A percentile compares a stretch with the other conserved stretches of the same genome.
These are phyloP conservation scores for Ustilaginoidea virens DNA, from an alignment of 2,329 filamentous ascomycete species.

Conservation along the genomic window DNA sequence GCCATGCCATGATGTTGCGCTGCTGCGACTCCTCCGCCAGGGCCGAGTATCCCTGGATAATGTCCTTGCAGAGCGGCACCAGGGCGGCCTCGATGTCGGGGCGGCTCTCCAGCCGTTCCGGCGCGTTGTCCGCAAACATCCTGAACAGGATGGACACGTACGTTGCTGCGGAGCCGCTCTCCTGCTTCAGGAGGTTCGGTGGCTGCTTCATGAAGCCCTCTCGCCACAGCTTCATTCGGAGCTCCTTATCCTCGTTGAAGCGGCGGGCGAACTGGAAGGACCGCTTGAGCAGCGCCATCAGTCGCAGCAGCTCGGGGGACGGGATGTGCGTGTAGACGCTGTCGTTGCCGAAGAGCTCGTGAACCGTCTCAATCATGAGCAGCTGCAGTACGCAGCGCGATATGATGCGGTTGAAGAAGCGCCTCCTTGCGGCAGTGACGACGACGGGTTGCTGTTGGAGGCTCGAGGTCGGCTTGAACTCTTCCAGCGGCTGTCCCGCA, in stretches of 20 bases:
- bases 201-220: slow-evolving; percentile 99
- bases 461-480: slow-evolving; percentile 65
- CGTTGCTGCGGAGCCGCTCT: slow-evolving; percentile 80
- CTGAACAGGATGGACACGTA: slow-evolving; percentile 92
- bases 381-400: slow-evolving; percentile 94
- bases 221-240: slow-evolving; percentile 85
- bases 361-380: slow-evolving; percentile 98
- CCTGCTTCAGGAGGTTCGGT: slow-evolving; percentile 93
- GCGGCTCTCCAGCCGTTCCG: slow-evolving; percentile 66
- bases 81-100: slow-evolving; percentile 79
- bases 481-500: slow-evolving; percentile 55
- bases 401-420: slow-evolving; percentile 99
- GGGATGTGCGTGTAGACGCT: slow-evolving; percentile 89
- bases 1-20: slow-evolving; percentile 91
- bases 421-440: slow-evolving; percentile 79
- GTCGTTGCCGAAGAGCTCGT: slow-evolving; percentile 96
- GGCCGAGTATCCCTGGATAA: slow-evolving; percentile 68
- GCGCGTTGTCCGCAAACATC: slow-evolving; percentile 86
- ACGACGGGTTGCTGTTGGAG: slow-evolving; percentile 80
- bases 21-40: slow-evolving; percentile 96
- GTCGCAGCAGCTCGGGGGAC: slow-evolving; percentile 69
- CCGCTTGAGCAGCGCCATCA: slow-evolving; percentile 92
- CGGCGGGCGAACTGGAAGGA: slow-evolving; percentile 92
- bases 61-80: slow-evolving; percentile 88
- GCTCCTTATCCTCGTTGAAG: slow-evolving; percentile 95